Conservation (phyloP, 2,329 filamentous ascomycete genomes). For the Epichloe coenophiala region DNA sequence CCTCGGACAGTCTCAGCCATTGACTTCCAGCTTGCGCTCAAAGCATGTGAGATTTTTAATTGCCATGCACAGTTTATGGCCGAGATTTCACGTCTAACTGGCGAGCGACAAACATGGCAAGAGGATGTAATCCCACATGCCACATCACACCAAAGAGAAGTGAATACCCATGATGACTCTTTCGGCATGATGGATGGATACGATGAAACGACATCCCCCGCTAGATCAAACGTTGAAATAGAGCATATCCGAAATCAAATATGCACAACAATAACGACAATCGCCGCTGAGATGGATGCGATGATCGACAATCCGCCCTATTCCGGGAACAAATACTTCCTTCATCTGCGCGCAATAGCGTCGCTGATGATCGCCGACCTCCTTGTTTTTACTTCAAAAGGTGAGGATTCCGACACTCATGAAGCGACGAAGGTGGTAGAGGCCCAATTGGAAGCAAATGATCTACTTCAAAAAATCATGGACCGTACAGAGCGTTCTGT, state of each 20-base stretch:
- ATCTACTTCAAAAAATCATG: constrained; percentile 15
- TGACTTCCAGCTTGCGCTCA: constrained; percentile 71
- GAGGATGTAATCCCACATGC: constrained; percentile 3
- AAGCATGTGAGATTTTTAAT: constrained; percentile 69
- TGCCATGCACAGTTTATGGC: constrained; percentile 45
- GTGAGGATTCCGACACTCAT: background rate
- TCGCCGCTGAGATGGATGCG: constrained; percentile 58
- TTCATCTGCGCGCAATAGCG: constrained; percentile 60
- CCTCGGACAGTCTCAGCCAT: constrained; percentile 49
- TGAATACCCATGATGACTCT: background rate
- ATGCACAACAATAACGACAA: constrained; percentile 42
- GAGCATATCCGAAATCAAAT: constrained; percentile 36
- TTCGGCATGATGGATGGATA: background rate
- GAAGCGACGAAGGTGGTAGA: constrained; percentile 15
- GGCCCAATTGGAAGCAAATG: constrained; percentile 16
- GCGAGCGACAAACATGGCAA: constrained; percentile 1
- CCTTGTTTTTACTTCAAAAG: constrained; percentile 23
- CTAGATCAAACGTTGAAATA: constrained; percentile 8
- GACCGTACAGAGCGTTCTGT: constrained; percentile 15
- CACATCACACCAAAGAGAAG: background rate
- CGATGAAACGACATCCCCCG: background rate
- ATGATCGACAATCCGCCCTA: constrained; percentile 58
- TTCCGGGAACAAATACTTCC: constrained; percentile 50
- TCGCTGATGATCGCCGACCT: constrained; percentile 66
- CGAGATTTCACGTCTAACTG: constrained; percentile 25